Percentiles rank a stretch among this genome's conserved stretches.
Evolutionary conservation across 2,329 filamentous ascomycete genomes (phyloP).

Genomic region (Apiospora sp.): DNA sequence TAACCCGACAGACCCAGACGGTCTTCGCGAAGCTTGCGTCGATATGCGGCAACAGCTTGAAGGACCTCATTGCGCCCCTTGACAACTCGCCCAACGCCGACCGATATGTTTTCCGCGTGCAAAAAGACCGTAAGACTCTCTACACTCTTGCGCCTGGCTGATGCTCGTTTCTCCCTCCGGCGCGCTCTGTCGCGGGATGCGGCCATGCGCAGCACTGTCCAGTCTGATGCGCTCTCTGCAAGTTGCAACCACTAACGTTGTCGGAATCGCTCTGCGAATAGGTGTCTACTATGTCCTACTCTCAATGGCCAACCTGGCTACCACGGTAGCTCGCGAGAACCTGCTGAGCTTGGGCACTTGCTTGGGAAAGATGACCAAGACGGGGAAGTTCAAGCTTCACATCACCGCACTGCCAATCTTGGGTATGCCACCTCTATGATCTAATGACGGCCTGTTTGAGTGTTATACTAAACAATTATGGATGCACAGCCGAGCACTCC

Average conservation of each 20-base stretch:
- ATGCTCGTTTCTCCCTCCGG: not conserved
- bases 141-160: not conserved
- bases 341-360: slow-evolving; percentile 90
- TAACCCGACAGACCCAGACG: slow-evolving; percentile 79
- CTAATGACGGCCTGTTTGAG: too few relatives aligned
- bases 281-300: slow-evolving; percentile 82
- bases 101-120: slow-evolving; percentile 85
- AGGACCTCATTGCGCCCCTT: slow-evolving; percentile 80
- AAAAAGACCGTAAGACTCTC: slow-evolving; percentile 66
- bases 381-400: slow-evolving; percentile 93
- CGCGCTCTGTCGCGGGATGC: not conserved
- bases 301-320: slow-evolving; percentile 89
- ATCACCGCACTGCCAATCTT: slow-evolving; percentile 89
- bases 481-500: slow-evolving; percentile 71
- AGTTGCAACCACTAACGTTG: not conserved
- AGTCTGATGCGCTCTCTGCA: not conserved
- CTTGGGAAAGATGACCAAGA: slow-evolving; percentile 93
- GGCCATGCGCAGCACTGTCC: not conserved
- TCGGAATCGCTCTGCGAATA: not conserved
- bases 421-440: slow-evolving; percentile 58
- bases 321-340: slow-evolving; percentile 80
- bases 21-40: slow-evolving; percentile 93
- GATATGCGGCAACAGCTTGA: slow-evolving; percentile 88
- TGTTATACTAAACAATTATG: not conserved
- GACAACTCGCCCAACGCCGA: slow-evolving; percentile 73